Evolutionary conservation across 1,284 basidiomycete species (phyloP).

Genomic region (Heterobasidion occidentale): DNA sequence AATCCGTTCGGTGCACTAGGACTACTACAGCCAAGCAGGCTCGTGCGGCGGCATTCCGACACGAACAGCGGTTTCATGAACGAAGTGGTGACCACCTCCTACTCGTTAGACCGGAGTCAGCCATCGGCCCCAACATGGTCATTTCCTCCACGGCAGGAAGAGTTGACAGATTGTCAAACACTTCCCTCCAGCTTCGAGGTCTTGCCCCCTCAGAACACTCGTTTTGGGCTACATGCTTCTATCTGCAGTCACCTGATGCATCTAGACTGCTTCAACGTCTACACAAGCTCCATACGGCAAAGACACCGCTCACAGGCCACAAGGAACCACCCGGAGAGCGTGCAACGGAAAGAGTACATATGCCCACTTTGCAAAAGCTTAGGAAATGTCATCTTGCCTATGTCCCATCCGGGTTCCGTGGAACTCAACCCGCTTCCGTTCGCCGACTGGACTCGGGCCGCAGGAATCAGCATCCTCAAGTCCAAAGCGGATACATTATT

Average conservation of each 20-base stretch:
- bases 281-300: constrained; percentile 81
- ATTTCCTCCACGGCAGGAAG: constrained; percentile 50
- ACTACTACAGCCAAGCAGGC: constrained; percentile 82
- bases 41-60: constrained; percentile 77
- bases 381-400: constrained; percentile 90
- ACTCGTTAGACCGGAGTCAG: constrained; percentile 57
- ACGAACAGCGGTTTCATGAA: constrained; percentile 64
- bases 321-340: constrained; percentile 91
- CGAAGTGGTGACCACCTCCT: constrained; percentile 61
- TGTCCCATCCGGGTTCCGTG: constrained; percentile 41
- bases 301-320: constrained; percentile 88
- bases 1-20: constrained; percentile 87
- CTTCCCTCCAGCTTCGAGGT: constrained; percentile 56
- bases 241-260: constrained; percentile 99
- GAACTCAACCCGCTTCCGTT: constrained; percentile 53
- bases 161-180: constrained; percentile 40
- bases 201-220: constrained; percentile 65
- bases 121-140: constrained; percentile 16
- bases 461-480: constrained; percentile 74
- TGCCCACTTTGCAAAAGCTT: constrained; percentile 98
- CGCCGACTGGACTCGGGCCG: constrained; percentile 75
- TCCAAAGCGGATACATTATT: constrained; percentile 64
- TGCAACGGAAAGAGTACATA: constrained; percentile 89
- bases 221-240: constrained; percentile 83
- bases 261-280: constrained; percentile 88